These are phyloP conservation scores for Leucocoprinus leucothites DNA, from an alignment of 768 basidiomycete species.

Conservation along the genomic window DNA sequence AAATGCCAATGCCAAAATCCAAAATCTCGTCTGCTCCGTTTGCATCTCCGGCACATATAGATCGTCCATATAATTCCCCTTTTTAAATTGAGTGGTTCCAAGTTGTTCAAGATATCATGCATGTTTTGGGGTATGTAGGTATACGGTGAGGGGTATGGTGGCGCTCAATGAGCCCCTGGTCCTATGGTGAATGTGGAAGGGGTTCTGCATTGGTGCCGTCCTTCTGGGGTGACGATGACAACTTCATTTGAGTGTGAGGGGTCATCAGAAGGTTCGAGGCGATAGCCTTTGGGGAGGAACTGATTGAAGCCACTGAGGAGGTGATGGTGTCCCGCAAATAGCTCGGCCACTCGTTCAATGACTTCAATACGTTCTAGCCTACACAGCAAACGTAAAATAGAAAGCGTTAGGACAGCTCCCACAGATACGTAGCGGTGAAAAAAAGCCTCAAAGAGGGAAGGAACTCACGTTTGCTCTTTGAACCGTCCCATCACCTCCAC, in stretches of 20 bases:
- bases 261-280: slow-evolving; percentile 12
- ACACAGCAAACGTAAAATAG: background rate
- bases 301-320: slow-evolving; percentile 13
- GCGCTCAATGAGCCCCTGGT: background rate
- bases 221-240: slow-evolving; percentile 10
- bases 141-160: background rate
- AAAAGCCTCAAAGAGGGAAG: background rate
- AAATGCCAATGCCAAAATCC: background rate
- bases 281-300: slow-evolving; percentile 12
- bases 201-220: background rate
- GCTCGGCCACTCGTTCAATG: slow-evolving; percentile 11
- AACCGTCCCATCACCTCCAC: slow-evolving; percentile 10
- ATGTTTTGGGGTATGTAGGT: background rate
- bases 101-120: background rate
- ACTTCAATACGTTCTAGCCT: slow-evolving; percentile 13
- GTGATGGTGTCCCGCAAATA: slow-evolving; percentile 12
- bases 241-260: slow-evolving; percentile 5
- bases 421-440: background rate
- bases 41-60: background rate
- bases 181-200: background rate
- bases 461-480: slow-evolving; percentile 11
- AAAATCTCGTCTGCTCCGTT: background rate
- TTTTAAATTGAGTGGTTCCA: background rate
- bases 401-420: background rate
- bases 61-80: background rate